Base-by-base conservation (phyloP, 2,329 filamentous ascomycete species). In the Diaporthe helianthi region DNA sequence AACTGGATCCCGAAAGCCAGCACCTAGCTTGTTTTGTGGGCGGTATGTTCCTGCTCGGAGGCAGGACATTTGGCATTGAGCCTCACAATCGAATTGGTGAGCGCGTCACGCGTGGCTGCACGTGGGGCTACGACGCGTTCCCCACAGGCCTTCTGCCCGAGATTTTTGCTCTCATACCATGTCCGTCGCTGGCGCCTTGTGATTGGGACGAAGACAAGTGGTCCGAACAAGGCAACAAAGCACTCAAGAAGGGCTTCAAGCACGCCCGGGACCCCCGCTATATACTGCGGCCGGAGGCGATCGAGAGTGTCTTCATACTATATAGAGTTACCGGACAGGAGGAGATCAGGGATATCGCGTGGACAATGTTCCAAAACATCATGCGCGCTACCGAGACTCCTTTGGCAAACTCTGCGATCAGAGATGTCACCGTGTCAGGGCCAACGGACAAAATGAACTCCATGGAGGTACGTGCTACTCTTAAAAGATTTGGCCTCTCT, bases 301-400 rank as follows among this genome's bases (percentile, higher is more conserved):
- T 93, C 33, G 91, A 94, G 77, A 90, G 86, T 54, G 80, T 94
- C 60, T 90, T 93, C 76, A 90, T 93, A 77, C 91, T 94, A 88
- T 94, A 91, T 85, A 87, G 92, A 61, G 91, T 94, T 75, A 93
- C 92, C 0, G 90, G 89, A 6, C 89, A 94, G 73, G 84, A 86
- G 15, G 87, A 86, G 58, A 93, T 93, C 76, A 83, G 91, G 10
- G 85, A 93, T 70, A 92, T 90, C 89, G 92, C 92, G 19, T 94
- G 92, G 92, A 84, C 90, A 73, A 93, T 94, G 85, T 94, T 93
- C 78, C 84, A 91, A 74, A 83, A 86, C 0, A 93, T 93, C 74
- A 80, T 90, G 74, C 85, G 87, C 71, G 84, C 92, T 75, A 92
- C 89, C 19, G 68, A 69, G 66, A 75, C 73, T 24, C 17, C 31